These are phyloP conservation scores for Alternaria panax DNA, from an alignment of 2,329 filamentous ascomycete species.

Conservation along the genomic window DNA sequence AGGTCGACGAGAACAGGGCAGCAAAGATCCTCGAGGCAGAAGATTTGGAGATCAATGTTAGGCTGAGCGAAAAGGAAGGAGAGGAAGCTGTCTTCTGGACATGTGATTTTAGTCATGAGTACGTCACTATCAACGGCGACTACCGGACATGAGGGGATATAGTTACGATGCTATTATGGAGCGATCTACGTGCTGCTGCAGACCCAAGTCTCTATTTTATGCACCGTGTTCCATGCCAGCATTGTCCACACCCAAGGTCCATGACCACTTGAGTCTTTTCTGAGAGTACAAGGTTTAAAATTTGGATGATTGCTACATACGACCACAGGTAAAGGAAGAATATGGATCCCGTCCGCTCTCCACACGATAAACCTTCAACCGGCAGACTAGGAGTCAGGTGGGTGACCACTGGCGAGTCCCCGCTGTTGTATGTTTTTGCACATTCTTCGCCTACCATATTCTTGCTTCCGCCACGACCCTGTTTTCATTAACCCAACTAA, in stretches of 20 bases:
- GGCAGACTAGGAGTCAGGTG: slow-evolving; percentile 10
- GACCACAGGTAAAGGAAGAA: slow-evolving; percentile 16
- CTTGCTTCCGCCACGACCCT: background rate
- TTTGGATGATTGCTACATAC: slow-evolving; percentile 8
- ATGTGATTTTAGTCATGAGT: slow-evolving; percentile 87
- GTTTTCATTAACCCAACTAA: background rate
- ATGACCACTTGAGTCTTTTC: background rate
- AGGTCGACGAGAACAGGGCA: slow-evolving; percentile 77
- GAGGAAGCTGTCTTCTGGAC: slow-evolving; percentile 78
- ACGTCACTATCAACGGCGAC: slow-evolving; percentile 73
- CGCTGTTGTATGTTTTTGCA: slow-evolving; percentile 14
- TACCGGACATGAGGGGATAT: slow-evolving; percentile 62
- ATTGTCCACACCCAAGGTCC: background rate
- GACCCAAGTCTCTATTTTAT: background rate
- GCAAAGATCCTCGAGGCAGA: slow-evolving; percentile 79
- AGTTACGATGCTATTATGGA: background rate
- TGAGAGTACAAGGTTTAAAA: background rate
- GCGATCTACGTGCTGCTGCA: background rate
- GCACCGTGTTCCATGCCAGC: background rate
- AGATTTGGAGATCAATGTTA: slow-evolving; percentile 78
- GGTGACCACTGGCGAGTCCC: slow-evolving; percentile 14
- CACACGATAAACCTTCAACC: slow-evolving; percentile 17
- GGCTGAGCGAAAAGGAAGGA: slow-evolving; percentile 67
- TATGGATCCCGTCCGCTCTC: slow-evolving; percentile 17
- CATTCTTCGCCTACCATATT: background rate